These are phyloP conservation scores for Raffaelea ambrosiae DNA, from an alignment of 2,329 filamentous ascomycete genomes.

Conservation along the genomic window DNA sequence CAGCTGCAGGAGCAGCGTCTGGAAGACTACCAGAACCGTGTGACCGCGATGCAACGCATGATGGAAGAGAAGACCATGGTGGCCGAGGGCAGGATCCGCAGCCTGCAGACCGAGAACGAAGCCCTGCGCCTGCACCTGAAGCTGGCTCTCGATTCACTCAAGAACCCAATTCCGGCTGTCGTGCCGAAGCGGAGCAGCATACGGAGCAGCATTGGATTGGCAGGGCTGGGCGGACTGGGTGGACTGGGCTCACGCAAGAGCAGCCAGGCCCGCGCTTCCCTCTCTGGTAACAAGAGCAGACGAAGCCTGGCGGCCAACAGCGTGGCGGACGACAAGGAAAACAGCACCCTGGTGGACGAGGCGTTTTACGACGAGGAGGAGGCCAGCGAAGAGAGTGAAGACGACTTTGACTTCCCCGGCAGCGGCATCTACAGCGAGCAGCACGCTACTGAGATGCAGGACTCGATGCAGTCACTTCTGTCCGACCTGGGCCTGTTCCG, in stretches of 20 bases:
- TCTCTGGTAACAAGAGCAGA: too few species aligned
- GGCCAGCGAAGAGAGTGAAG: slow-evolving; percentile 36
- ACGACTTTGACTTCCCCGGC: slow-evolving; percentile 17
- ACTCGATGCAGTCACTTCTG: slow-evolving; percentile 77
- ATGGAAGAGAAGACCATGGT: slow-evolving; percentile 94
- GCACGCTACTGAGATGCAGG: slow-evolving; percentile 60
- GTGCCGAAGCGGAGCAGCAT: slow-evolving; percentile 24
- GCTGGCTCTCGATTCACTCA: slow-evolving; percentile 75
- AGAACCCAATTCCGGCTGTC: slow-evolving; percentile 75
- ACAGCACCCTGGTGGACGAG: slow-evolving; percentile 16
- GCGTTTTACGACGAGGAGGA: slow-evolving; percentile 18
- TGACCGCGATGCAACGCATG: slow-evolving; percentile 81
- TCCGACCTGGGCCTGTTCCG: slow-evolving; percentile 73
- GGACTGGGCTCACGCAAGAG: slow-evolving; percentile 13
- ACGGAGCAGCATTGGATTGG: slow-evolving; percentile 2
- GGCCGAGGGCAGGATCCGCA: slow-evolving; percentile 87
- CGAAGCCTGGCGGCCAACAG: neutral
- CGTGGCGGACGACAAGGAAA: slow-evolving; percentile 16
- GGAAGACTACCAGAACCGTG: slow-evolving; percentile 90
- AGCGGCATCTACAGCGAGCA: slow-evolving; percentile 39
- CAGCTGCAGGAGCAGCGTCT: slow-evolving; percentile 67
- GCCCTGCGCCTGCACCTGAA: slow-evolving; percentile 79
- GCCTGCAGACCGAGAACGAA: slow-evolving; percentile 83
- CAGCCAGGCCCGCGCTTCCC: too few species aligned
- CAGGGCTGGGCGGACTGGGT: neutral